A percentile compares a stretch with the other conserved stretches of the same genome.
These are phyloP conservation scores for Gossypium thurberi DNA, from an alignment of 345 rosid genomes.

Conservation along the genomic window DNA sequence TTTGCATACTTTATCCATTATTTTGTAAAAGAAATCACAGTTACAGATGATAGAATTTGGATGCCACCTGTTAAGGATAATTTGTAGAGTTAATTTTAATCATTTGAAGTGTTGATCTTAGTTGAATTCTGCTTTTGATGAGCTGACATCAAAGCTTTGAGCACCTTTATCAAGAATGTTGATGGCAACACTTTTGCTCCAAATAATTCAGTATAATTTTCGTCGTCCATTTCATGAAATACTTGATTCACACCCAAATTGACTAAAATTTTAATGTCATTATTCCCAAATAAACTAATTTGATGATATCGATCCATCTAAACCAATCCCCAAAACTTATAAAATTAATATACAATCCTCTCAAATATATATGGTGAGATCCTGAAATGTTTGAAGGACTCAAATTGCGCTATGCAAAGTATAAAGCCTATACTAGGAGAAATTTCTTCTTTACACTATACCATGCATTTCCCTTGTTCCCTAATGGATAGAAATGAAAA, in stretches of 20 bases:
- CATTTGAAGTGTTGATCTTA: too few relatives aligned
- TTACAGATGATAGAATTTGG: too few relatives aligned
- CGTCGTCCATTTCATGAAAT: background rate
- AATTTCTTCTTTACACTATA: constrained; percentile 33
- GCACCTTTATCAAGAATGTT: background rate
- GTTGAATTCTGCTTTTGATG: background rate
- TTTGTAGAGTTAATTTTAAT: too few relatives aligned
- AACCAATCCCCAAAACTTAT: constrained; percentile 60
- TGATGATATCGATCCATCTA: constrained; percentile 42
- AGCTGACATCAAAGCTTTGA: background rate
- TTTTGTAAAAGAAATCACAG: too few relatives aligned
- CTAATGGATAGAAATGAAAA: constrained; percentile 20
- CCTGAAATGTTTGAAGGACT: constrained; percentile 51
- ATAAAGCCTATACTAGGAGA: constrained; percentile 59
- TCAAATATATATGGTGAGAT: constrained; percentile 42
- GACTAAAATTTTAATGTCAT: constrained; percentile 25
- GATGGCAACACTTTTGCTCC: background rate
- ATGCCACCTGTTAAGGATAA: background rate
- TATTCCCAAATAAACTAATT: constrained; percentile 35
- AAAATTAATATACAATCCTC: constrained; percentile 81
- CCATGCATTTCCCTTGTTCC: constrained; percentile 32
- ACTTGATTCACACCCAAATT: constrained; percentile 5
- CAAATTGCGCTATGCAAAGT: constrained; percentile 52
- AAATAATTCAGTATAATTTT: background rate
- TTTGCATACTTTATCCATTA: background rate